Percentiles rank a stretch among this genome's conserved stretches.
phyloP scores from a whole-genome alignment of 345 rosid species.

The Gossypium stocksii region DNA sequence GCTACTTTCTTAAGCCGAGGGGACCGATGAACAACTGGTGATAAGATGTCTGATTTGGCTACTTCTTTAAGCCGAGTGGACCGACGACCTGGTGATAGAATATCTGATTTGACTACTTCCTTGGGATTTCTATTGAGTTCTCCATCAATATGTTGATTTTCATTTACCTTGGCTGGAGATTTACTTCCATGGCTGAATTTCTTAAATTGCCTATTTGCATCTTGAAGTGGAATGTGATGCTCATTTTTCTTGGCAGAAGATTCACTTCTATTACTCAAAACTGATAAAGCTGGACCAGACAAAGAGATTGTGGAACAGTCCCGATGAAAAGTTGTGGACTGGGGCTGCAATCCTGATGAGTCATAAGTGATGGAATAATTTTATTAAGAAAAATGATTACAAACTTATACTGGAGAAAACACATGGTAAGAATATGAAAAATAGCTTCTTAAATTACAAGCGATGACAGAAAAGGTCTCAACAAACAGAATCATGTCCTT shows the following conservation, averaged over 20 bases:
- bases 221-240: constrained; percentile 28
- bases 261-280: constrained; percentile 49
- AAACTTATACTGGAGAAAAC: background rate
- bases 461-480: background rate
- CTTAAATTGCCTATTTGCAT: constrained; percentile 29
- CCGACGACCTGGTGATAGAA: constrained; percentile 54
- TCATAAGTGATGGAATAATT: constrained; percentile 11
- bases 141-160: constrained; percentile 19
- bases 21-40: constrained; percentile 59
- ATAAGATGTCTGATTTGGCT: constrained; percentile 10
- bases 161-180: constrained; percentile 25
- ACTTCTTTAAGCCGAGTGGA: constrained; percentile 57
- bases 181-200: constrained; percentile 31
- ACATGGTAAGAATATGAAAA: background rate
- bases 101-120: constrained; percentile 28
- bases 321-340: constrained; percentile 35
- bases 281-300: constrained; percentile 62
- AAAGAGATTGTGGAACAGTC: constrained; percentile 47
- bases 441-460: background rate
- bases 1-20: constrained; percentile 45
- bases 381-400: background rate
- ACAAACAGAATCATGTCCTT: background rate
- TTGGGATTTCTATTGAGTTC: constrained; percentile 19
- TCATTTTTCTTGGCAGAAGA: constrained; percentile 41
- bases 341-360: constrained; percentile 43